Conservation (phyloP, 1,284 basidiomycete species). For the Sporisorium reilianum region DNA sequence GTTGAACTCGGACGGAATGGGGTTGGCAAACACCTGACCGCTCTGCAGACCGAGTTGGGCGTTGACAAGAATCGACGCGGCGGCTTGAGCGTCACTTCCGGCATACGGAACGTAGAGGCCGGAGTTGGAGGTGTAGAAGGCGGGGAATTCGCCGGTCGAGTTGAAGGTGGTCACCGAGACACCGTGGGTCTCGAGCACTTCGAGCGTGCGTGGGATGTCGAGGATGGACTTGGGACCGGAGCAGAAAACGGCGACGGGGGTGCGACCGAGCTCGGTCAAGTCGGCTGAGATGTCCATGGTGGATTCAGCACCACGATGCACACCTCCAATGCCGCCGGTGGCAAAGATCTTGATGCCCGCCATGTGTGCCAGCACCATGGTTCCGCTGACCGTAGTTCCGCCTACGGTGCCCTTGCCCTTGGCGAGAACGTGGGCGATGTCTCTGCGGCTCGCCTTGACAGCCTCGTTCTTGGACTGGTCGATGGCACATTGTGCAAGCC, state of each 20-base stretch:
- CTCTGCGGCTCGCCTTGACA: slow-evolving; percentile 87
- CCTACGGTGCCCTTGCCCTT: slow-evolving; percentile 76
- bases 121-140: slow-evolving; percentile 88
- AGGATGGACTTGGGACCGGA: slow-evolving; percentile 95
- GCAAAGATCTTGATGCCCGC: slow-evolving; percentile 68
- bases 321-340: slow-evolving; percentile 77
- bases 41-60: slow-evolving; percentile 72
- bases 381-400: slow-evolving; percentile 91
- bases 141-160: slow-evolving; percentile 81
- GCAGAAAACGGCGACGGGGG: slow-evolving; percentile 78
- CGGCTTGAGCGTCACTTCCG: slow-evolving; percentile 36
- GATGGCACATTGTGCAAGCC: slow-evolving; percentile 75
- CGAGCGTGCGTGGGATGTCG: slow-evolving; percentile 90
- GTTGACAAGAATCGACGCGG: slow-evolving; percentile 74
- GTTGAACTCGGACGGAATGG: slow-evolving; percentile 85
- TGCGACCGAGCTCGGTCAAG: slow-evolving; percentile 62
- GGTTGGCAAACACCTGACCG: slow-evolving; percentile 80
- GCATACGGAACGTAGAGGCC: slow-evolving; percentile 78
- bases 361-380: slow-evolving; percentile 70
- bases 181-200: slow-evolving; percentile 96
- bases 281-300: slow-evolving; percentile 81
- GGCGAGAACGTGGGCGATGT: slow-evolving; percentile 83
- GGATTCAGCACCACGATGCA: slow-evolving; percentile 90
- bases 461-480: slow-evolving; percentile 43
- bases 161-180: slow-evolving; percentile 89